Percentiles rank a stretch among this genome's conserved stretches.
Evolutionary conservation across 805 yeast species (phyloP).

Genomic region (Komagataella phaffii): DNA sequence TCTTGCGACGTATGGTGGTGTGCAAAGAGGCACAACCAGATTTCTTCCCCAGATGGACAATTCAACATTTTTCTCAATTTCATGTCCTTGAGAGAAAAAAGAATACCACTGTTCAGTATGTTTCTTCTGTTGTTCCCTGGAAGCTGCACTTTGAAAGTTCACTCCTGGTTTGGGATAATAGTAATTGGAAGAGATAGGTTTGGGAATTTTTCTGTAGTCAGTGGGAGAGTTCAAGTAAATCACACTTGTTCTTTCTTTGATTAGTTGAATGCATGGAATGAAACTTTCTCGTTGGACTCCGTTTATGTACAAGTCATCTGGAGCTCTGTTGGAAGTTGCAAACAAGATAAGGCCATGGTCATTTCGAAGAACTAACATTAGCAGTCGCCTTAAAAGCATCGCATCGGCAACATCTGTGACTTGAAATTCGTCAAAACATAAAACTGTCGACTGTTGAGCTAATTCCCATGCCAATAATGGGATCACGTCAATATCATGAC

Average conservation of each 20-base stretch:
- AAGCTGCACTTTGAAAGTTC: slow-evolving; percentile 34
- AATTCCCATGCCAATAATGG: slow-evolving; percentile 78
- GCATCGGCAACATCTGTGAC: slow-evolving; percentile 99
- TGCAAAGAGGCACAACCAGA: slow-evolving; percentile 59
- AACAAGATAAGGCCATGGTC: slow-evolving; percentile 78
- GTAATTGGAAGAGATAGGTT: slow-evolving; percentile 72
- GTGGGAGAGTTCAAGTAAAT: slow-evolving; percentile 80
- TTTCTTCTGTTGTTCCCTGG: slow-evolving; percentile 32
- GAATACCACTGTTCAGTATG: slow-evolving; percentile 67
- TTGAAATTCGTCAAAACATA: slow-evolving; percentile 96
- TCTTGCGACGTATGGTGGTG: slow-evolving; percentile 76
- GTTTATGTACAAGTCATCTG: slow-evolving; percentile 83
- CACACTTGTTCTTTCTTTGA: slow-evolving; percentile 64
- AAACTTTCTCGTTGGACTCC: slow-evolving; percentile 90
- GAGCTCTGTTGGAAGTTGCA: slow-evolving; percentile 92
- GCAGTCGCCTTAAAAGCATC: slow-evolving; percentile 74
- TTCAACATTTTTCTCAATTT: slow-evolving; percentile 20
- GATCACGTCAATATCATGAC: slow-evolving; percentile 66
- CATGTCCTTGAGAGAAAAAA: slow-evolving; percentile 57
- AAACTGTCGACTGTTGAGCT: slow-evolving; percentile 58
- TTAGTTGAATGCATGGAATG: slow-evolving; percentile 78
- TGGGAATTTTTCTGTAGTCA: slow-evolving; percentile 81
- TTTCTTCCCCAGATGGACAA: slow-evolving; percentile 81
- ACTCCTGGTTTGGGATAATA: slow-evolving; percentile 59
- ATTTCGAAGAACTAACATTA: slow-evolving; percentile 52